These are phyloP conservation scores for Herpotrichia juniperi DNA, from an alignment of 2,329 filamentous ascomycete species.

Conservation along the genomic window DNA sequence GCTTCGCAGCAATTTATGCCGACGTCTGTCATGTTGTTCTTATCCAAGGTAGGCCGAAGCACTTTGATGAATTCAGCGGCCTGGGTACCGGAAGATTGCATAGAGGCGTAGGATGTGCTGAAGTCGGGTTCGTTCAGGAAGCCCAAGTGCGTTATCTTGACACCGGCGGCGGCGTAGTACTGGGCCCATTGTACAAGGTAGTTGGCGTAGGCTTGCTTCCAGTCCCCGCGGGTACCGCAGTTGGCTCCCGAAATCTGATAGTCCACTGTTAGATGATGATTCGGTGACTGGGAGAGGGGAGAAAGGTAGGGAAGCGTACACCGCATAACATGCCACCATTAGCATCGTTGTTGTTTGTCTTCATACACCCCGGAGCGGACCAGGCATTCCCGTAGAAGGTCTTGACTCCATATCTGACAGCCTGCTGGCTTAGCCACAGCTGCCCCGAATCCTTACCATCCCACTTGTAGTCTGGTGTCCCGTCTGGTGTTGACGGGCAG, in stretches of 20 bases:
- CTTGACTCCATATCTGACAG: constrained; percentile 51
- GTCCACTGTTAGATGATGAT: too few relatives aligned
- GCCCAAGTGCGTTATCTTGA: constrained; percentile 50
- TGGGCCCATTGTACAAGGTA: constrained; percentile 56
- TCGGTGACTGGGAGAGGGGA: too few relatives aligned
- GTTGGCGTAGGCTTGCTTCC: constrained; percentile 57
- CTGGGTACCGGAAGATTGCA: constrained; percentile 54
- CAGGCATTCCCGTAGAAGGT: constrained; percentile 58
- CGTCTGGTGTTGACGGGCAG: constrained; percentile 23
- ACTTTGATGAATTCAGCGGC: constrained; percentile 59
- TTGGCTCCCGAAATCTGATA: constrained; percentile 24
- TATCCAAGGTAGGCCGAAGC: constrained; percentile 49
- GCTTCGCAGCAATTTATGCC: constrained; percentile 54
- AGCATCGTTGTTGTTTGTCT: constrained; percentile 53
- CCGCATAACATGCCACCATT: constrained; percentile 56
- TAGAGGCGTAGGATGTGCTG: constrained; percentile 51
- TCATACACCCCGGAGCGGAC: constrained; percentile 60
- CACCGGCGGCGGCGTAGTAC: constrained; percentile 48
- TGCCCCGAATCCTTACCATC: constrained; percentile 50
- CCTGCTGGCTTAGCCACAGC: constrained; percentile 59
- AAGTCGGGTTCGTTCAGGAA: constrained; percentile 56
- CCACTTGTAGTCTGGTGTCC: constrained; percentile 30
- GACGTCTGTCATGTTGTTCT: constrained; percentile 41
- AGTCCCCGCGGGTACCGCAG: constrained; percentile 54
- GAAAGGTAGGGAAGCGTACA: constrained; percentile 43